A percentile compares a stretch with the other conserved stretches of the same genome.
These are phyloP conservation scores for Chimonanthus salicifolius DNA, from an alignment of 164 flowering plant species.

Conservation along the genomic window DNA sequence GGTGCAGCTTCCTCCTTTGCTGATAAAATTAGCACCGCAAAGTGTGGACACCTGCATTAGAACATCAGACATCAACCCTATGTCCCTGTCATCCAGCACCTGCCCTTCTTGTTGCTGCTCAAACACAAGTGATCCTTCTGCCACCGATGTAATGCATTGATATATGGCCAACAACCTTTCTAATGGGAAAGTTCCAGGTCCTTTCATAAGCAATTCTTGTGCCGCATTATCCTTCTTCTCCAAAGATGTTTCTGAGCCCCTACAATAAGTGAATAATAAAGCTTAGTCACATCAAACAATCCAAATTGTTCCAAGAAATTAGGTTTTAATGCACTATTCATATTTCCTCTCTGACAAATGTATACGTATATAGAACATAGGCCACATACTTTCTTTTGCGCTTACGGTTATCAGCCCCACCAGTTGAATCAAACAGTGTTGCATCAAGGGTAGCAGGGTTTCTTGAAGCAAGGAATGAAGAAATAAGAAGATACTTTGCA, in stretches of 20 bases:
- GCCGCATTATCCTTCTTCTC: conserved; percentile 67
- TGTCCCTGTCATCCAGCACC: conserved; percentile 25
- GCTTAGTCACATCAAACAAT: not conserved
- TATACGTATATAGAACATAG: too few relatives aligned
- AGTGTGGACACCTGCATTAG: conserved; percentile 90
- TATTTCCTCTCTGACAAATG: not conserved
- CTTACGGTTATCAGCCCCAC: conserved; percentile 64
- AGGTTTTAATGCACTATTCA: not conserved
- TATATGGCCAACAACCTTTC: conserved; percentile 88
- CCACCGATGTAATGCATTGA: conserved; percentile 72
- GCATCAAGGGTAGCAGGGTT: conserved; percentile 99
- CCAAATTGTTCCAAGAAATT: not conserved
- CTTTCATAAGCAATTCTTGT: conserved; percentile 71
- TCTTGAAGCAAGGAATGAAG: conserved; percentile 96
- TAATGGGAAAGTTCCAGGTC: conserved; percentile 90
- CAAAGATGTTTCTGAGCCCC: conserved; percentile 61
- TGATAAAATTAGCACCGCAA: conserved; percentile 81
- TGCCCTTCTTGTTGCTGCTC: conserved; percentile 28
- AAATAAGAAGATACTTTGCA: conserved; percentile 93
- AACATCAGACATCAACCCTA: conserved; percentile 69
- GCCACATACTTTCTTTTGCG: conserved; percentile 70
- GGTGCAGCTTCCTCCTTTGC: conserved; percentile 85
- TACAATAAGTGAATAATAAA: conserved; percentile 11
- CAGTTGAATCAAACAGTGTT: conserved; percentile 84
- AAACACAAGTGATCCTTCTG: conserved; percentile 40